Conservation (phyloP, 805 yeast species). For the Yarrowia hollandica region DNA sequence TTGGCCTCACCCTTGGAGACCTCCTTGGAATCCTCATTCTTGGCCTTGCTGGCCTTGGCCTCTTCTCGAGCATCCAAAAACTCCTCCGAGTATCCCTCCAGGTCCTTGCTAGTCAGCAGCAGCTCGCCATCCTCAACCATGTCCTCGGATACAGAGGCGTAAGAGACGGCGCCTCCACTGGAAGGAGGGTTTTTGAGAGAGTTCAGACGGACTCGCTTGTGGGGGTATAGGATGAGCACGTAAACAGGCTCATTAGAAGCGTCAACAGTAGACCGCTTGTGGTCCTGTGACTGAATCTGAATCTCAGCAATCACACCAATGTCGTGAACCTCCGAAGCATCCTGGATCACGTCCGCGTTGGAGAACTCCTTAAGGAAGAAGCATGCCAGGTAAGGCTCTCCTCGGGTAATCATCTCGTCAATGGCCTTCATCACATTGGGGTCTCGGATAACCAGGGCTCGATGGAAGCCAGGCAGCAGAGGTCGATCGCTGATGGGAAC, state of each 20-base stretch:
- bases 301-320: slow-evolving; percentile 28
- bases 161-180: slow-evolving; percentile 7
- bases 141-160: slow-evolving; percentile 25
- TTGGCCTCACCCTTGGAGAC: neutral
- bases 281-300: slow-evolving; percentile 28
- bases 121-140: slow-evolving; percentile 11
- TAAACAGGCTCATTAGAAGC: slow-evolving; percentile 28
- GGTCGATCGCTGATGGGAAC: slow-evolving; percentile 27
- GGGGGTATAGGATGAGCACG: slow-evolving; percentile 24
- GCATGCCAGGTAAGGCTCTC: slow-evolving; percentile 26
- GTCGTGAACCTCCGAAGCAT: slow-evolving; percentile 26
- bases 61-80: neutral
- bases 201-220: slow-evolving; percentile 28
- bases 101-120: slow-evolving; percentile 26
- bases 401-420: slow-evolving; percentile 27
- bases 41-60: neutral
- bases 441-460: slow-evolving; percentile 28
- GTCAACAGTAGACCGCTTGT: slow-evolving; percentile 26
- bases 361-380: slow-evolving; percentile 27
- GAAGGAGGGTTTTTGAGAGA: slow-evolving; percentile 24
- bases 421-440: slow-evolving; percentile 27
- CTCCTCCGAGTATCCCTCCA: slow-evolving; percentile 21
- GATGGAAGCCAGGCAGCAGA: slow-evolving; percentile 21
- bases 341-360: slow-evolving; percentile 24
- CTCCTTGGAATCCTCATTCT: neutral